Conservation (phyloP, 2,329 filamentous ascomycete genomes). For the Diaporthe sp. region DNA sequence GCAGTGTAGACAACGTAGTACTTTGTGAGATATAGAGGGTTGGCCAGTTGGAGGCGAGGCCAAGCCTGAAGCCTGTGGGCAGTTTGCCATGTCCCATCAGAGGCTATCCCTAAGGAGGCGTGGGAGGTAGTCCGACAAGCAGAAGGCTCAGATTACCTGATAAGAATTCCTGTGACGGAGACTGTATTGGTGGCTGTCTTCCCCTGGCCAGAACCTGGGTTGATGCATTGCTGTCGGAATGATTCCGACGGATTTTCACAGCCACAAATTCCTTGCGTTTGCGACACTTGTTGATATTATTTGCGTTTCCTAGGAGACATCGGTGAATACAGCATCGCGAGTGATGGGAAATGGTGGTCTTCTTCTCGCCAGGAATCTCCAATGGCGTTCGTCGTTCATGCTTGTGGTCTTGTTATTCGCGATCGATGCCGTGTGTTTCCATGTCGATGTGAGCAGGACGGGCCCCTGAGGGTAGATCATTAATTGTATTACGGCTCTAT, state of each 20-base stretch:
- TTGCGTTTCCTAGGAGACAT: background rate
- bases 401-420: background rate
- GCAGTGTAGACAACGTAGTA: background rate
- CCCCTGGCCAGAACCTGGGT: background rate
- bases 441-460: background rate
- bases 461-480: background rate
- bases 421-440: background rate
- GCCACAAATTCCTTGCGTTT: conserved; percentile 23
- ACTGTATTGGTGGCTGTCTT: background rate
- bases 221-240: conserved; percentile 1
- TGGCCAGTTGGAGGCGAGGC: background rate
- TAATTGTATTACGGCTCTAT: conserved; percentile 24
- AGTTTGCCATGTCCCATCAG: background rate
- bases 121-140: background rate
- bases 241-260: background rate
- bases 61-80: background rate
- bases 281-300: background rate
- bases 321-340: background rate
- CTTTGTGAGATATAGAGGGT: background rate
- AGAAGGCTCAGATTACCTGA: background rate
- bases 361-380: background rate
- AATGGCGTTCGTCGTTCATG: background rate
- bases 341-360: background rate
- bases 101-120: background rate
- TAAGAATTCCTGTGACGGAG: background rate